Conservation (phyloP, 2,329 filamentous ascomycete genomes). For the Thelonectria olida region DNA sequence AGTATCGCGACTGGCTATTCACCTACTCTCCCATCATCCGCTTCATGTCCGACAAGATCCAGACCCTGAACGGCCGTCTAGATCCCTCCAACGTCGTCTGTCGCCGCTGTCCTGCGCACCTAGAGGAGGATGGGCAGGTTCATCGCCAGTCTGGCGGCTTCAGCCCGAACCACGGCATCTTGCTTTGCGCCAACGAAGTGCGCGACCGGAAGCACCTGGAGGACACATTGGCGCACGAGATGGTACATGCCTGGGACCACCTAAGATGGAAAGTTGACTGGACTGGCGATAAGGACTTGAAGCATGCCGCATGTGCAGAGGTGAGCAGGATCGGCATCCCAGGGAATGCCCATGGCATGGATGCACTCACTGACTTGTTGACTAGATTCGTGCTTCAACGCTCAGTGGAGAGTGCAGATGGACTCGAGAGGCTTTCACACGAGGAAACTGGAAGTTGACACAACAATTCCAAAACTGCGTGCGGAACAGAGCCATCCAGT, state of each 20-base stretch:
- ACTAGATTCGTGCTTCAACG: slow-evolving; percentile 88
- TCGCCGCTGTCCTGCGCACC: slow-evolving; percentile 73
- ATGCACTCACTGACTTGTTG: slow-evolving; percentile 1
- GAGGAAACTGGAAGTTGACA: slow-evolving; percentile 87
- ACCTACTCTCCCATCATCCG: slow-evolving; percentile 85
- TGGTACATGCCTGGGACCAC: slow-evolving; percentile 97
- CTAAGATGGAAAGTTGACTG: slow-evolving; percentile 91
- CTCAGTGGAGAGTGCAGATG: slow-evolving; percentile 95
- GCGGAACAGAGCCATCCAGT: slow-evolving; percentile 79
- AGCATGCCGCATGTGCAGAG: slow-evolving; percentile 94
- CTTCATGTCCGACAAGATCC: slow-evolving; percentile 86
- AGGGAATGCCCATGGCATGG: neutral
- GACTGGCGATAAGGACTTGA: slow-evolving; percentile 73
- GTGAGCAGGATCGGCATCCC: slow-evolving; percentile 54
- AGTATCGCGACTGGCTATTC: slow-evolving; percentile 84
- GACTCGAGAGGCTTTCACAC: slow-evolving; percentile 83
- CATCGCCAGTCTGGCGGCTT: slow-evolving; percentile 82
- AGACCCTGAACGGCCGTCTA: slow-evolving; percentile 79
- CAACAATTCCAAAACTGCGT: slow-evolving; percentile 96
- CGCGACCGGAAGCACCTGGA: slow-evolving; percentile 83
- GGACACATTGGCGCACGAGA: slow-evolving; percentile 95
- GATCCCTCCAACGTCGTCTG: slow-evolving; percentile 82
- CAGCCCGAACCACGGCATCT: slow-evolving; percentile 83
- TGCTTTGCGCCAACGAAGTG: slow-evolving; percentile 93
- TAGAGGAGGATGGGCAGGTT: slow-evolving; percentile 66